Conservation (phyloP, 2,329 filamentous ascomycete genomes). For the Diaporthe capsici region DNA sequence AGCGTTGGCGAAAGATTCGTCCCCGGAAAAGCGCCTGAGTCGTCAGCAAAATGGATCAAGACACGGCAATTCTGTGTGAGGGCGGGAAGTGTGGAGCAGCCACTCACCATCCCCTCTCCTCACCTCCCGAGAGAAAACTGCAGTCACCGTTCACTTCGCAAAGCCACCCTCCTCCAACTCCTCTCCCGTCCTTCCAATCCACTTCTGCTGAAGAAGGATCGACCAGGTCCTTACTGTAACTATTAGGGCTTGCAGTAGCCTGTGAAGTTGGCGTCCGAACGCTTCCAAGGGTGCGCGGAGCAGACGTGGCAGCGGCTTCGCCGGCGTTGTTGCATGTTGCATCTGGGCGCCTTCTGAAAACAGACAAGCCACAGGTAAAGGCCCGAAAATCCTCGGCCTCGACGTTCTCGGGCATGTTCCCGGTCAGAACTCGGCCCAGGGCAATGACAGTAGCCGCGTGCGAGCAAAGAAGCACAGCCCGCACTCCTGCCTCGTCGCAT, state of each 20-base stretch:
- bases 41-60: slow-evolving; percentile 20
- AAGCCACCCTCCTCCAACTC: slow-evolving; percentile 83
- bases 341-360: slow-evolving; percentile 60
- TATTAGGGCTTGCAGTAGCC: slow-evolving; percentile 42
- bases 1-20: slow-evolving; percentile 55
- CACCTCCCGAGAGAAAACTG: slow-evolving; percentile 82
- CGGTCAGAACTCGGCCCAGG: slow-evolving; percentile 86
- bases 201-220: slow-evolving; percentile 46
- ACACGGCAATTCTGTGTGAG: slow-evolving; percentile 25
- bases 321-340: background rate
- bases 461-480: slow-evolving; percentile 83
- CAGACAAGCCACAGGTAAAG: slow-evolving; percentile 85
- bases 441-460: slow-evolving; percentile 94
- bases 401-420: slow-evolving; percentile 78
- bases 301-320: background rate
- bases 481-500: slow-evolving; percentile 78
- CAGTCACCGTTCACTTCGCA: slow-evolving; percentile 88
- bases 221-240: slow-evolving; percentile 42
- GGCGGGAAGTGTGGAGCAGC: slow-evolving; percentile 22
- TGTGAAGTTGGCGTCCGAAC: slow-evolving; percentile 7
- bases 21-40: slow-evolving; percentile 56
- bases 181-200: slow-evolving; percentile 70
- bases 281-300: background rate
- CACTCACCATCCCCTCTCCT: slow-evolving; percentile 88
- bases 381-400: slow-evolving; percentile 85